Base-by-base conservation (phyloP, 768 basidiomycete species). In the Ramaria sp. region DNA sequence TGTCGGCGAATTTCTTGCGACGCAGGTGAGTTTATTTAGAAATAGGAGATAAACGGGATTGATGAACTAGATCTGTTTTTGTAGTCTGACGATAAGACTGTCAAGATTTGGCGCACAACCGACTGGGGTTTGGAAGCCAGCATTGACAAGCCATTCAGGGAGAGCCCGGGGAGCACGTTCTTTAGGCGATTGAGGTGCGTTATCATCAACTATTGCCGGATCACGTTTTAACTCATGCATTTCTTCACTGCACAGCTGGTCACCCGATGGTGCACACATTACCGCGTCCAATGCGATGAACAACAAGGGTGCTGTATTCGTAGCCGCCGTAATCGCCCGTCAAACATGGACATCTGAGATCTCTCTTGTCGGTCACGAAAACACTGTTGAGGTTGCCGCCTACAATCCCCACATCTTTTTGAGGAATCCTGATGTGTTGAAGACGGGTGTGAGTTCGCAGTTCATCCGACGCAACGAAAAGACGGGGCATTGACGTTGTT, bases 221-320 rank as follows among this genome's bases (percentile, higher is more conserved):
- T 34, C 39, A 28, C 51, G 10, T 10, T n/a, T 10, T 27, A n/a
- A 15, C 38, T n/a, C 10, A 22, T 49, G 22, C 38, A 48, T 55
- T 10, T 58, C 27, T 34, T 9, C 32, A 8, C 32, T 2, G 5
- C 10, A 6, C 57, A 96, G 94, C 61, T 99, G 96, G 96, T 97
- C 94, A 0, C 96, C 96, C 1, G 96, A 98, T 63, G 96, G 96
- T n/a, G 89, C 95, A 1, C 92, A 96, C 64, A 91, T 99, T 57
- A 96, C 93, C 3, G 90, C 94, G 1, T 95, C 95, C 1, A 98
- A 98, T 63, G 92, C 94, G 1, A 97, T 93, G 50, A 98, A 97
- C 66, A 90, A 89, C 61, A 83, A 85, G 59, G 94, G 94, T 18
- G 93, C 92, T 55, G 94, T 98, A 5, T 99, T 98, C 65, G 95